Percentiles rank a stretch among this genome's conserved stretches.
phyloP scores from a whole-genome alignment of 768 basidiomycete species.

The Tylopilus rubrobrunneus region DNA sequence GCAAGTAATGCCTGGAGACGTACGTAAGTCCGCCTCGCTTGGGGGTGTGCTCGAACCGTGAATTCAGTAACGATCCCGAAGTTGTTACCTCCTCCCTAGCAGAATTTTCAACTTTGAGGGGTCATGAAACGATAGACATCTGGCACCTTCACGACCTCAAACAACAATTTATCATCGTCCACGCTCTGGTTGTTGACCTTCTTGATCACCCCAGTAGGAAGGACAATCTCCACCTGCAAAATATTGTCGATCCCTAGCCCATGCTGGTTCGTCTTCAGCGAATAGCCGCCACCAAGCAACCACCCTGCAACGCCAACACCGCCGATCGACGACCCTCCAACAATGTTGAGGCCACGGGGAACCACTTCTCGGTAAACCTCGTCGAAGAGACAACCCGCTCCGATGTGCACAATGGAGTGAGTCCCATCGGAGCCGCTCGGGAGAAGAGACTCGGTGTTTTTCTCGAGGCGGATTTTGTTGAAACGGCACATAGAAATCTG shows the following conservation, averaged over 20 bases:
- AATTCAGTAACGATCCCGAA: too few relatives aligned
- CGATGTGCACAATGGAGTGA: constrained; percentile 15
- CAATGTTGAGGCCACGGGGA: constrained; percentile 11
- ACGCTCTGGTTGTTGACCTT: background rate
- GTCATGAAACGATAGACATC: too few relatives aligned
- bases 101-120: too few relatives aligned
- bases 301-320: constrained; percentile 33
- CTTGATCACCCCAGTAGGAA: constrained; percentile 23
- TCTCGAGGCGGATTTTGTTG: constrained; percentile 6
- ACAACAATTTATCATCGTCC: too few relatives aligned
- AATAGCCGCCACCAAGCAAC: constrained; percentile 35
- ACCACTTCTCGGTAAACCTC: constrained; percentile 25
- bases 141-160: too few relatives aligned
- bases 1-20: too few relatives aligned
- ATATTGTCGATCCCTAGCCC: constrained; percentile 36
- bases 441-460: too few relatives aligned
- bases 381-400: constrained; percentile 28
- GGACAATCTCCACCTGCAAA: constrained; percentile 9
- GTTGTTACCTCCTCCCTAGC: too few relatives aligned
- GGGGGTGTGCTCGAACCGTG: too few relatives aligned
- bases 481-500: constrained; percentile 28
- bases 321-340: constrained; percentile 20
- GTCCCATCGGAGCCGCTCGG: too few relatives aligned
- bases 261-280: constrained; percentile 31
- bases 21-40: too few relatives aligned